Percentiles rank a stretch among this genome's conserved stretches.
Evolutionary conservation across 345 rosid species (phyloP).

Genomic region (Theobroma cacao): DNA sequence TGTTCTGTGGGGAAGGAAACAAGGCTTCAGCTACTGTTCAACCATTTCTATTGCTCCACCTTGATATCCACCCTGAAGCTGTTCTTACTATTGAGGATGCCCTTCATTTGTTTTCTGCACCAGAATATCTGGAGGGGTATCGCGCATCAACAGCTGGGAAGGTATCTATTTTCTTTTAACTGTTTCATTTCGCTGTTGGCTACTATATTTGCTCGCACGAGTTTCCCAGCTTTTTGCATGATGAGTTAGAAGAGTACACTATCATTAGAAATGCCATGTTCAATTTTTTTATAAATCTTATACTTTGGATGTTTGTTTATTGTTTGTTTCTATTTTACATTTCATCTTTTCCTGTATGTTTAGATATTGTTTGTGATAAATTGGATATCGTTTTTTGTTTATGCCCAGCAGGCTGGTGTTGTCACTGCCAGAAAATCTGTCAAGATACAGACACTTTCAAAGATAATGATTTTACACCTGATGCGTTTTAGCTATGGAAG

Average conservation of each 20-base stretch:
- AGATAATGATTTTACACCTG: constrained; percentile 87
- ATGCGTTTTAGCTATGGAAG: constrained; percentile 93
- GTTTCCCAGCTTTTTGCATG: too few relatives aligned
- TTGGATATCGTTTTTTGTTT: constrained; percentile 13
- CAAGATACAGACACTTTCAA: constrained; percentile 77
- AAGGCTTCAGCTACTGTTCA: constrained; percentile 83
- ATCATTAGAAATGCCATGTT: background rate
- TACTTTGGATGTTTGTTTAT: background rate
- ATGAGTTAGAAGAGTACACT: too few relatives aligned
- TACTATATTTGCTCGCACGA: background rate
- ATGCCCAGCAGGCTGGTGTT: constrained; percentile 54
- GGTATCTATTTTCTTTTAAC: constrained; percentile 40
- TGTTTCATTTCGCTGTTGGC: background rate
- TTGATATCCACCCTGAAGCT: constrained; percentile 77
- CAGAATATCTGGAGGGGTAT: constrained; percentile 88
- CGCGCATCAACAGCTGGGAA: constrained; percentile 75
- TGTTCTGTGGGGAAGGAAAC: constrained; percentile 46
- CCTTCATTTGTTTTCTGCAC: constrained; percentile 68
- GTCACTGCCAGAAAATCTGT: constrained; percentile 85
- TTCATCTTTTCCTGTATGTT: background rate
- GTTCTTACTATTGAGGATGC: constrained; percentile 79
- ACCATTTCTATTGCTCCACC: constrained; percentile 83
- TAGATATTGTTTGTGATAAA: background rate
- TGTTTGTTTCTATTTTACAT: background rate
- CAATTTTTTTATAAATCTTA: background rate